Evolutionary conservation across 2,329 filamentous ascomycete genomes (phyloP).

Genomic region (Trematosphaeria pertusa): DNA sequence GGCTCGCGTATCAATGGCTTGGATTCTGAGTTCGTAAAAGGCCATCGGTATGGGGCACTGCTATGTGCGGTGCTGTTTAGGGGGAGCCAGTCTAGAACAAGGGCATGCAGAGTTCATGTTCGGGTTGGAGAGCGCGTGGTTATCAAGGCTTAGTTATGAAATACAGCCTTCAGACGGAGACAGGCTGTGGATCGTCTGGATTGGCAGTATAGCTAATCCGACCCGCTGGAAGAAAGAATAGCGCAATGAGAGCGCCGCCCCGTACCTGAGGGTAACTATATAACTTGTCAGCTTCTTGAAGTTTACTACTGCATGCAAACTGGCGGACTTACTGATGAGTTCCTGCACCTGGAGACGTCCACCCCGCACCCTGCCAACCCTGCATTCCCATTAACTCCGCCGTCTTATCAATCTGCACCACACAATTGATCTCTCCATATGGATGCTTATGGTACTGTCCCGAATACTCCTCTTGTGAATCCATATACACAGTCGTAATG

Average conservation of each 20-base stretch:
- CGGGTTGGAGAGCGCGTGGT: too few relatives aligned
- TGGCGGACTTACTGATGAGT: slow-evolving; percentile 58
- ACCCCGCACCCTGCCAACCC: slow-evolving; percentile 64
- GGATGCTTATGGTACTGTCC: slow-evolving; percentile 64
- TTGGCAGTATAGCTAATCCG: slow-evolving; percentile 59
- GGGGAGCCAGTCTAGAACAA: too few relatives aligned
- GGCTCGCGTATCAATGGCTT: too few relatives aligned
- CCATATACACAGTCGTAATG: slow-evolving; percentile 66
- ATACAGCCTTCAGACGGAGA: slow-evolving; percentile 11
- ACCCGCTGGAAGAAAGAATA: slow-evolving; percentile 64
- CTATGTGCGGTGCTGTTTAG: too few relatives aligned
- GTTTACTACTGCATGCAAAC: background rate
- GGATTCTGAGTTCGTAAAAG: too few relatives aligned
- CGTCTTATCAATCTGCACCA: slow-evolving; percentile 57
- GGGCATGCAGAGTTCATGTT: too few relatives aligned
- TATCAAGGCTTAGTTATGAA: too few relatives aligned
- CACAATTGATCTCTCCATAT: slow-evolving; percentile 64
- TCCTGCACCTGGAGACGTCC: slow-evolving; percentile 62
- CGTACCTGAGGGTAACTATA: slow-evolving; percentile 58
- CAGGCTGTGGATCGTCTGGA: slow-evolving; percentile 53
- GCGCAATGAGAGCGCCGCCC: slow-evolving; percentile 58
- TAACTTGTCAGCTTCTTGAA: background rate
- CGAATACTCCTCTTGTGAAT: slow-evolving; percentile 56
- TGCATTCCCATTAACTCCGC: slow-evolving; percentile 64
- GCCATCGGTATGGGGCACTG: too few relatives aligned